phyloP scores from a whole-genome alignment of 2,329 filamentous ascomycete species.

The Aureobasidium leucospermi region DNA sequence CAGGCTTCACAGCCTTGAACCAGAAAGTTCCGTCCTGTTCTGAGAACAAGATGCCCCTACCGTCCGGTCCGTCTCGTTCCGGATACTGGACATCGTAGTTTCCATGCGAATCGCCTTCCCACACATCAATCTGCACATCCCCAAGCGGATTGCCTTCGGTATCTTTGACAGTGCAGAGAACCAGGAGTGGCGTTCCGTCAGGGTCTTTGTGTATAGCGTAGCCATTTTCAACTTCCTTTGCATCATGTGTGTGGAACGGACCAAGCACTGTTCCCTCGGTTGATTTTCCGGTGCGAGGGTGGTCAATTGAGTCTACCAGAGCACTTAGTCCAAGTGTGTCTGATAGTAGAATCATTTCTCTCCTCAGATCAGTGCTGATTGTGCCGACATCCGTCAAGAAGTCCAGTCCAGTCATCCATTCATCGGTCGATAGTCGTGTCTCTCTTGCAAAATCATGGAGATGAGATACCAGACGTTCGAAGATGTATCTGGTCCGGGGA shows the following conservation, averaged over 20 bases:
- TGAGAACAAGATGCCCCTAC: slow-evolving; percentile 21
- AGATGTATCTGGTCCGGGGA: slow-evolving; percentile 57
- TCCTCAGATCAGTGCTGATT: slow-evolving; percentile 61
- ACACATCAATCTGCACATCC: slow-evolving; percentile 17
- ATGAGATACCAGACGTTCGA: slow-evolving; percentile 64
- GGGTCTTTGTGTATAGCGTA: slow-evolving; percentile 20
- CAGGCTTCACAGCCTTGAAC: slow-evolving; percentile 23
- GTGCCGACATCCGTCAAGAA: slow-evolving; percentile 66
- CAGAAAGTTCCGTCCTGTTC: slow-evolving; percentile 21
- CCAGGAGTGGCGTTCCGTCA: slow-evolving; percentile 18
- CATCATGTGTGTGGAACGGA: slow-evolving; percentile 26
- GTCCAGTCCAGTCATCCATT: slow-evolving; percentile 64
- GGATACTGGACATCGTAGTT: slow-evolving; percentile 26
- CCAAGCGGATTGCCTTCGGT: slow-evolving; percentile 19
- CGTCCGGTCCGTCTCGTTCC: slow-evolving; percentile 20
- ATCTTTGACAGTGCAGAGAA: slow-evolving; percentile 21
- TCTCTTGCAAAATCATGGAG: slow-evolving; percentile 72
- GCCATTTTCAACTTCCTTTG: slow-evolving; percentile 20
- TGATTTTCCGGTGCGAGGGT: slow-evolving; percentile 15
- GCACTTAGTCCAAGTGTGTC: slow-evolving; percentile 22
- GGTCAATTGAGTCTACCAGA: slow-evolving; percentile 24
- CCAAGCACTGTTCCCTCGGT: slow-evolving; percentile 26
- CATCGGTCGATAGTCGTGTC: slow-evolving; percentile 62
- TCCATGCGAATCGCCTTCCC: slow-evolving; percentile 25
- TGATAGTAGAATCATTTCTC: slow-evolving; percentile 33